Evolutionary conservation across 805 yeast species (phyloP).

Genomic region (Cyberlindnera americana): DNA sequence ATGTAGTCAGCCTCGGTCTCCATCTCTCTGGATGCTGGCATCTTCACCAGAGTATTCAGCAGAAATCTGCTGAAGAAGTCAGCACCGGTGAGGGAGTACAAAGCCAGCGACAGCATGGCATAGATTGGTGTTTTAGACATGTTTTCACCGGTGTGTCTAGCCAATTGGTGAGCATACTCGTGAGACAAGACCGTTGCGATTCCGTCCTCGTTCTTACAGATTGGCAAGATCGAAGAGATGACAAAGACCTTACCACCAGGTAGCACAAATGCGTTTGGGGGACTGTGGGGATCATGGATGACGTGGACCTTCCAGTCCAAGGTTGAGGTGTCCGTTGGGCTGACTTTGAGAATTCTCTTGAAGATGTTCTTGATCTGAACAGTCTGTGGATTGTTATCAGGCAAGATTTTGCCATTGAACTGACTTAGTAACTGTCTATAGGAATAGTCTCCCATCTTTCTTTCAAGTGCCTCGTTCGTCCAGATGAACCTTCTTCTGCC

Average conservation of each 20-base stretch:
- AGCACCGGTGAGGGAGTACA: slow-evolving; percentile 63
- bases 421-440: slow-evolving; percentile 59
- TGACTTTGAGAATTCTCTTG: slow-evolving; percentile 57
- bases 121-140: slow-evolving; percentile 74
- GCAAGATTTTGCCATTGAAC: slow-evolving; percentile 51
- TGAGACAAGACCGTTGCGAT: slow-evolving; percentile 93
- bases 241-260: slow-evolving; percentile 97
- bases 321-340: slow-evolving; percentile 35
- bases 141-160: slow-evolving; percentile 86
- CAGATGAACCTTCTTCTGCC: slow-evolving; percentile 68
- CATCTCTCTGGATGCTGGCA: slow-evolving; percentile 90
- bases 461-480: slow-evolving; percentile 64
- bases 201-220: slow-evolving; percentile 82
- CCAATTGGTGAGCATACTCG: slow-evolving; percentile 91
- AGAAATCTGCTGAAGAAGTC: slow-evolving; percentile 49
- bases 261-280: slow-evolving; percentile 94
- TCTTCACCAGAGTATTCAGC: slow-evolving; percentile 51
- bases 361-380: slow-evolving; percentile 57
- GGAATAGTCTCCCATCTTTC: slow-evolving; percentile 55
- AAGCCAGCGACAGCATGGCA: slow-evolving; percentile 45
- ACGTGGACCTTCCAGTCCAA: slow-evolving; percentile 79
- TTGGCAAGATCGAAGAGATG: slow-evolving; percentile 70
- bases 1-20: slow-evolving; percentile 96
- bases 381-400: slow-evolving; percentile 59
- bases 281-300: slow-evolving; percentile 61